Percentiles rank a stretch among this genome's conserved stretches.
Evolutionary conservation across 441 rosid species (phyloP).

Genomic region (Monsonia emarginata): DNA sequence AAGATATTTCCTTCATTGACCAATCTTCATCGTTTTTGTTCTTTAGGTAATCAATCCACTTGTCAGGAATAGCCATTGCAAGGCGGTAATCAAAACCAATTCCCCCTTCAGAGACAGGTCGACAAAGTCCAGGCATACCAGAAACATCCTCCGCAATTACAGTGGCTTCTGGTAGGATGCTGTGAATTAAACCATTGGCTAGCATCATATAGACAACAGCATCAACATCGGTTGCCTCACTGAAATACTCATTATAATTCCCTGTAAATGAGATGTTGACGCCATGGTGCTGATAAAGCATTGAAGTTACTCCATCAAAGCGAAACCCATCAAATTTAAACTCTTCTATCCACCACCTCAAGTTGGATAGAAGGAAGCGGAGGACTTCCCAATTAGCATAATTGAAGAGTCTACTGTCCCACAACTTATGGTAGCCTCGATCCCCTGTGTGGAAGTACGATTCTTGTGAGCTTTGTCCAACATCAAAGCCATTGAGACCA

Average conservation of each 20-base stretch:
- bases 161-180: constrained; percentile 56
- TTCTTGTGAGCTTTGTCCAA: constrained; percentile 64
- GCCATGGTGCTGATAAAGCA: constrained; percentile 83
- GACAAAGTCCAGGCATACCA: constrained; percentile 79
- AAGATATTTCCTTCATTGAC: constrained; percentile 58
- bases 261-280: constrained; percentile 58
- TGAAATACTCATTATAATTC: constrained; percentile 55
- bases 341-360: constrained; percentile 84
- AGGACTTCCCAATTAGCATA: constrained; percentile 86
- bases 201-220: constrained; percentile 76
- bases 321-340: constrained; percentile 72
- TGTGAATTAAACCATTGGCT: constrained; percentile 55
- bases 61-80: constrained; percentile 86
- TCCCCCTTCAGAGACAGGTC: constrained; percentile 52
- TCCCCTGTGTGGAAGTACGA: constrained; percentile 74
- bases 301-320: constrained; percentile 75
- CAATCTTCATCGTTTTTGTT: constrained; percentile 66
- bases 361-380: constrained; percentile 69
- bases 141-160: constrained; percentile 84
- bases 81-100: constrained; percentile 65
- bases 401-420: constrained; percentile 79
- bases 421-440: constrained; percentile 59
- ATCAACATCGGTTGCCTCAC: constrained; percentile 67
- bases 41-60: constrained; percentile 74
- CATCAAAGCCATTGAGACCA: constrained; percentile 80